A percentile compares a stretch with the other conserved stretches of the same genome.
Conservation (phyloP, 176 grass and related monocot genomes). For the Raddia guianensis region DNA sequence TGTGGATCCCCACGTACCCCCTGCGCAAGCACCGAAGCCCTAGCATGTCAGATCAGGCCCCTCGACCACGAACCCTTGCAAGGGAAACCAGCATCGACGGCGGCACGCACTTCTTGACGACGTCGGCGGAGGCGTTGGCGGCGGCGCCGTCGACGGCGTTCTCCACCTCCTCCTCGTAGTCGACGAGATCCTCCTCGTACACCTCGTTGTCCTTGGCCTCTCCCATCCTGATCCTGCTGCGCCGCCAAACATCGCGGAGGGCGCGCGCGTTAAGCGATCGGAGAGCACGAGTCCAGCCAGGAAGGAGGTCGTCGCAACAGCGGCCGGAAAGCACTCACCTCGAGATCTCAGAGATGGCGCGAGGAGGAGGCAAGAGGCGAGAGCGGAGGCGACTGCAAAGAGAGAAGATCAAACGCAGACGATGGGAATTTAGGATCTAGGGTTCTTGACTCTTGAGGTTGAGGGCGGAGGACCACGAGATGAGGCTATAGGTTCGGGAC, state of each 20-base stretch:
- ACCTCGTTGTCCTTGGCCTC: constrained; percentile 90
- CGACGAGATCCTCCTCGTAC: constrained; percentile 97
- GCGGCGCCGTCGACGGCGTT: constrained; percentile 69
- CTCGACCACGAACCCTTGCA: not conserved
- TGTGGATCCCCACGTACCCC: constrained; percentile 96
- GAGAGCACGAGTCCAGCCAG: not conserved
- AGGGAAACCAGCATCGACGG: not conserved
- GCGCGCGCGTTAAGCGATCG: not conserved
- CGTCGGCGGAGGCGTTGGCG: constrained; percentile 71
- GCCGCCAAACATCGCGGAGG: not conserved
- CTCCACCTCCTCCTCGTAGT: constrained; percentile 96
- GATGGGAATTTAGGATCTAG: constrained; percentile 7
- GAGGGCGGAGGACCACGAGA: no score
- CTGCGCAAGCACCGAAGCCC: constrained; percentile 35
- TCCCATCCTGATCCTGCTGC: constrained; percentile 75
- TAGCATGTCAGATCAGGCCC: not conserved
- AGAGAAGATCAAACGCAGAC: not conserved
- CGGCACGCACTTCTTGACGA: constrained; percentile 71
- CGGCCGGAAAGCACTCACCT: not conserved
- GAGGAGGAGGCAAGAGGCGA: not conserved
- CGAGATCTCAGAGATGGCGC: not conserved
- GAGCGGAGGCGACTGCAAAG: constrained; percentile 32
- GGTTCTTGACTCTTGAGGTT: no score
- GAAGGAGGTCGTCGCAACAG: not conserved
- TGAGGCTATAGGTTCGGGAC: no score